Conservation (phyloP, 2,329 filamentous ascomycete species). For the Fonsecaea multimorphosa region DNA sequence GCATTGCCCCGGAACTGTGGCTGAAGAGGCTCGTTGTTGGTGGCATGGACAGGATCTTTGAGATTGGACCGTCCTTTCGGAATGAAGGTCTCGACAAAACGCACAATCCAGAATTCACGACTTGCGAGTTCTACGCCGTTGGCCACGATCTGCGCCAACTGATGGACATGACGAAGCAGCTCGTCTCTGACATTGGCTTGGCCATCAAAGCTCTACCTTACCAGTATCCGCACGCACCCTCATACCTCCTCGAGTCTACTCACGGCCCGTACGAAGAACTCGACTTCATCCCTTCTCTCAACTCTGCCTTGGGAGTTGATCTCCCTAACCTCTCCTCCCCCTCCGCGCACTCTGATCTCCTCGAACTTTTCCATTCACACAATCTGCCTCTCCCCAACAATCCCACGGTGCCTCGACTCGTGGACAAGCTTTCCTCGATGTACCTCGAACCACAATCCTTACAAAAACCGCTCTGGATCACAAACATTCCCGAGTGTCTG, state of each 20-base stretch:
- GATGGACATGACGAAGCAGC: conserved; percentile 38
- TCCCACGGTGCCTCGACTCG: conserved; percentile 69
- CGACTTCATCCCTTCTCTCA: conserved; percentile 81
- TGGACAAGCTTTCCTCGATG: conserved; percentile 77
- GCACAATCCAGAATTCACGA: conserved; percentile 97
- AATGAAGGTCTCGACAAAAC: conserved; percentile 89
- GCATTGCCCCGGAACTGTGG: conserved; percentile 94
- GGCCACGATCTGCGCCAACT: conserved; percentile 63
- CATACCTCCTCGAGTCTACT: conserved; percentile 50
- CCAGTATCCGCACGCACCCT: neutral
- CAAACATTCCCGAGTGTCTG: conserved; percentile 86
- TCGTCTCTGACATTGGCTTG: conserved; percentile 21
- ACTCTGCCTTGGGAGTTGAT: conserved; percentile 67
- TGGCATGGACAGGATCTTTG: conserved; percentile 86
- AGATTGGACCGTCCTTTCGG: conserved; percentile 89
- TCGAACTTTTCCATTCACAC: conserved; percentile 60
- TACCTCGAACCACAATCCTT: conserved; percentile 80
- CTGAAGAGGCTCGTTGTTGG: conserved; percentile 90
- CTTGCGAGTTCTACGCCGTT: conserved; percentile 94
- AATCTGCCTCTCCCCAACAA: conserved; percentile 57
- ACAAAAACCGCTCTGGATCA: conserved; percentile 78
- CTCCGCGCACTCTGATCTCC: conserved; percentile 65
- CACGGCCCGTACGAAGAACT: conserved; percentile 64
- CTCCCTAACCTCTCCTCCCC: conserved; percentile 67
- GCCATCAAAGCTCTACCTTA: conserved; percentile 6